Evolutionary conservation across 768 basidiomycete species (phyloP), one percentile per base, ranked within the genome.

Genomic region (Rhizopogon rudus): DNA sequence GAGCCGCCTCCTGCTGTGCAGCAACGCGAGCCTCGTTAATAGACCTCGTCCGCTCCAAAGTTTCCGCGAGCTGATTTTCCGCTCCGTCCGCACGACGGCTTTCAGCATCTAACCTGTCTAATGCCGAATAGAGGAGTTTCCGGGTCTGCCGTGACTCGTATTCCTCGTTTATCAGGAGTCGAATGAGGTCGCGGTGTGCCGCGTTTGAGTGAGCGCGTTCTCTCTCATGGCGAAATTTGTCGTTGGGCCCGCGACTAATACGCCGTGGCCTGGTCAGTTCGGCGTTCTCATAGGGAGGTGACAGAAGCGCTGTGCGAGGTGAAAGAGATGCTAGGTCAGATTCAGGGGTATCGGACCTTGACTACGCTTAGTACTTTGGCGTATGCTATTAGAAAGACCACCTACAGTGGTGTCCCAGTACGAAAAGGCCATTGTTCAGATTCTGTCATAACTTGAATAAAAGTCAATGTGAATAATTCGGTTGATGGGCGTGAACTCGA

Each of bases 131-230:
- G 5, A 78, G 58, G 17, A 70, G 57, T 53, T 71, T 73, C 59
- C 75, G 73, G 46, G 72, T 65, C 55, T 74, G 69, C n/a, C 67
- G 68, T 14, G 66, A 60, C 48, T 78, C 74, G 51, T 74, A 72
- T 49, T 78, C 76, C 22, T 75, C 75, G 51, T 58, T 68, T 39
- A 78, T 65, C 29, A 77, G 67, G 31, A 75, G 57, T 1, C 59
- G 53, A 43, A 75, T 35, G 3, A 76, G 58, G 39, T 73, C 70
- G 1, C 60, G 62, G 0, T 60, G 33, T 5, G 71, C 66, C 6
- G 65, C 57, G 17, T 63, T 59, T 1, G 70, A 68, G 48, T 75
- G 71, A 0, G 57, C 65, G 6, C 69, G 63, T 46, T 75, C 72
- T 20, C 74, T 64, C 39, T 71, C 67, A 13, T 63, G 70, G 12